Conservation (phyloP, 1,284 basidiomycete genomes). For the Irpex sp. region DNA sequence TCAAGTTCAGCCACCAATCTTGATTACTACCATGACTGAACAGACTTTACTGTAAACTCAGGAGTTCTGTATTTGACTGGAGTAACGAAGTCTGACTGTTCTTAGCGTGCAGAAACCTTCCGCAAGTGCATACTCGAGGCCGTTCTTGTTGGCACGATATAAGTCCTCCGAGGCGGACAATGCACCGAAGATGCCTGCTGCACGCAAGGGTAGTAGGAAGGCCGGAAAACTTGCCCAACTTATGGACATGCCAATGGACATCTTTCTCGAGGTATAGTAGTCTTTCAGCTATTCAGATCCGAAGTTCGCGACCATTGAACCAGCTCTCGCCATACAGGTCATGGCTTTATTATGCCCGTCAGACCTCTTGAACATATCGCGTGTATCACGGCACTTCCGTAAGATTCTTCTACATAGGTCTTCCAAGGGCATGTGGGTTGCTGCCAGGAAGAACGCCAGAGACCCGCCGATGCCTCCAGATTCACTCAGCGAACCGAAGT, state of each 20-base stretch:
- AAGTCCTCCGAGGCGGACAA: too few relatives aligned
- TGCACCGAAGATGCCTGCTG: too few relatives aligned
- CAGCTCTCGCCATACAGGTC: constrained; percentile 24
- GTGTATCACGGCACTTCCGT: constrained; percentile 29
- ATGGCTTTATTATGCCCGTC: constrained; percentile 25
- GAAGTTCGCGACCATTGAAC: background rate
- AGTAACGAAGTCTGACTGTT: too few relatives aligned
- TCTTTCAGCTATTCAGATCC: background rate
- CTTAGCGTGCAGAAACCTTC: too few relatives aligned
- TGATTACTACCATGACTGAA: too few relatives aligned
- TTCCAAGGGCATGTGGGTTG: constrained; percentile 17
- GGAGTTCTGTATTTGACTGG: too few relatives aligned
- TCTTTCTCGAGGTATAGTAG: constrained; percentile 33
- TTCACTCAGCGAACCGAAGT: constrained; percentile 19
- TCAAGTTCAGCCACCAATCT: too few relatives aligned
- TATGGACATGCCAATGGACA: constrained; percentile 35
- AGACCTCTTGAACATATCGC: constrained; percentile 34
- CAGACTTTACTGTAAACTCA: too few relatives aligned
- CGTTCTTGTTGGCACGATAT: too few relatives aligned
- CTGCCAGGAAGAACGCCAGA: constrained; percentile 12
- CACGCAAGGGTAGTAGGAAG: too few relatives aligned
- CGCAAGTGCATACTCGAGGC: too few relatives aligned
- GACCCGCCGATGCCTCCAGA: constrained; percentile 18
- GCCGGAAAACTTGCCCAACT: constrained; percentile 25
- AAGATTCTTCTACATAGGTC: constrained; percentile 14